phyloP scores from a whole-genome alignment of 768 basidiomycete species.

The Phaeotremella fagi region DNA sequence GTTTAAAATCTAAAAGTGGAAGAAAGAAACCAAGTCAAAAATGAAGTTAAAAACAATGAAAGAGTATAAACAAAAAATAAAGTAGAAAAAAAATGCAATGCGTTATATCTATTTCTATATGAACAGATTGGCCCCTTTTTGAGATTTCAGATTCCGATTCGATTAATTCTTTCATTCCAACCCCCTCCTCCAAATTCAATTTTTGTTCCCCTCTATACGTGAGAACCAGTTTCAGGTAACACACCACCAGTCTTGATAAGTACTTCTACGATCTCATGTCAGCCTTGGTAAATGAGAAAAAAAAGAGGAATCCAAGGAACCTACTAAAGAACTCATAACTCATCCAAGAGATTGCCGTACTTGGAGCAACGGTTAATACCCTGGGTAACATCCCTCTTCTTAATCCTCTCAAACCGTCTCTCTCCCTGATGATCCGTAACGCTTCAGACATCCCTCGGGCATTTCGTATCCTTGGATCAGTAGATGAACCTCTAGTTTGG shows the following conservation, averaged over 20 bases:
- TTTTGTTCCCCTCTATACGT: slow-evolving; percentile 10
- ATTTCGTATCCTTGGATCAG: slow-evolving; percentile 75
- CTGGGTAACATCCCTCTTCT: slow-evolving; percentile 81
- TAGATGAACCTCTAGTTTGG: slow-evolving; percentile 88
- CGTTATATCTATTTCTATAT: too few species aligned
- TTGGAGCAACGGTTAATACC: slow-evolving; percentile 91
- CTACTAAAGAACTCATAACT: slow-evolving; percentile 98
- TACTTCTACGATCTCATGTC: slow-evolving; percentile 22
- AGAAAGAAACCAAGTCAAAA: too few species aligned
- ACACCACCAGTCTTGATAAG: slow-evolving; percentile 32
- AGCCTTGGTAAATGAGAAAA: neutral
- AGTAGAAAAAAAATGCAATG: too few species aligned
- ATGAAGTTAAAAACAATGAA: too few species aligned
- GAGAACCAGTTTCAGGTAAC: slow-evolving; percentile 31
- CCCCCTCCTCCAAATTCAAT: too few species aligned
- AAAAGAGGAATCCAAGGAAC: slow-evolving; percentile 38
- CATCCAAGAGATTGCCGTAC: slow-evolving; percentile 94
- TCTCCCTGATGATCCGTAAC: slow-evolving; percentile 75
- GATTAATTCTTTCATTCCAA: too few species aligned
- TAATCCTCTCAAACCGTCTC: slow-evolving; percentile 83
- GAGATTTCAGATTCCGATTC: too few species aligned
- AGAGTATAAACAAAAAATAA: too few species aligned
- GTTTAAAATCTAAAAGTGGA: too few species aligned
- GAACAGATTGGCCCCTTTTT: too few species aligned
- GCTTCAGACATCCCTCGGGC: slow-evolving; percentile 83